Evolutionary conservation across 495 filamentous ascomycete genomes (phyloP), one percentile per base, ranked within the genome.

Genomic region (Neurospora sp.): DNA sequence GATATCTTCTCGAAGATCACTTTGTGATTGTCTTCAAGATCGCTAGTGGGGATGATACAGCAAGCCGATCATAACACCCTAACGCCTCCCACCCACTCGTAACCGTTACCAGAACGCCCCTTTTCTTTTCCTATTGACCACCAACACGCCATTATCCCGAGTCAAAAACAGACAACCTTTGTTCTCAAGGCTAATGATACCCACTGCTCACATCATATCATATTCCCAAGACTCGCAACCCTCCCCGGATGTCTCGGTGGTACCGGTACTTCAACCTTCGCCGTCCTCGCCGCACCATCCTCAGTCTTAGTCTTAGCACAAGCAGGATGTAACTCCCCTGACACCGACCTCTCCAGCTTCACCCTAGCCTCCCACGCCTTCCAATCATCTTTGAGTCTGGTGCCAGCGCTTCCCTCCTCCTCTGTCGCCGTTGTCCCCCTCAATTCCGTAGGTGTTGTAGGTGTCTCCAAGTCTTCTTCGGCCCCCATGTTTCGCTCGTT

Each of bases 331-430:
- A 73, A 74, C 5, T 79, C 76, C 39, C 74, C 77, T 4, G 82
- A 81, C 31, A 45, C 45, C 0, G 76, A 71, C 66, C 79, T 75
- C 45, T 81, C 79, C 2, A 71, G 48, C 39, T 79, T 79, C 0
- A 77, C 28, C 21, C 71, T 71, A 19, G 80, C 80, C 28, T 80
- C 79, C 77, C 79, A 81, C 28, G 43, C 71, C 74, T 80, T 81
- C 80, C 79, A 81, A 59, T 79, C 79, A 19, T 77, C 77, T 72
- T 74, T 78, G 6, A 80, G 8, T 28, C 48, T 59, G 70, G 43
- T 73, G 71, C 45, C 15, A 24, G 40, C 73, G 39, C 5, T 40
- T 17, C 7, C 40, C 69, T 75, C 73, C 17, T 74, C 72, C 10
- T 77, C 74, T 37, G 76, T 72, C 17, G 74, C 78, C 3, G 39